Percentiles rank a stretch among this genome's conserved stretches.
phyloP scores from a whole-genome alignment of 2,329 filamentous ascomycete species.

The Aspergillus sp. region DNA sequence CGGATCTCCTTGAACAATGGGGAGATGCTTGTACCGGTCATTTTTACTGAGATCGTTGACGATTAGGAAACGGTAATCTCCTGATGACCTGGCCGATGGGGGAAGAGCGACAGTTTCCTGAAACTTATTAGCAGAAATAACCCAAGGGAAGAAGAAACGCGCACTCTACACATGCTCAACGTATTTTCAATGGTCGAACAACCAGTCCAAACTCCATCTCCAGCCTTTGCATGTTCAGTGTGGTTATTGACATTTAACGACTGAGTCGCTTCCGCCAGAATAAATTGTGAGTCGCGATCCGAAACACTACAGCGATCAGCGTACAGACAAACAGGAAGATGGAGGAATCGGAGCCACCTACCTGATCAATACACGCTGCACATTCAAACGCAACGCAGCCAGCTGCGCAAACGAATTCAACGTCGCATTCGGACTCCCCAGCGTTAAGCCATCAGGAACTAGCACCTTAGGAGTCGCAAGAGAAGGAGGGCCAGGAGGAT shows the following conservation, averaged over 20 bases:
- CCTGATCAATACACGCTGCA: constrained; percentile 36
- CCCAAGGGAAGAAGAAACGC: constrained; percentile 5
- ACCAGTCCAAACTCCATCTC: constrained; percentile 25
- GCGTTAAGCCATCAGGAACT: constrained; percentile 14
- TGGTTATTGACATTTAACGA: constrained; percentile 34
- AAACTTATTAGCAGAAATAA: neutral
- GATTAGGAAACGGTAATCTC: constrained; percentile 24
- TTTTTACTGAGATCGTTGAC: constrained; percentile 37
- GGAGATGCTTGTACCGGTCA: constrained; percentile 31
- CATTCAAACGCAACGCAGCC: constrained; percentile 29
- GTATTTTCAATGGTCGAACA: constrained; percentile 28
- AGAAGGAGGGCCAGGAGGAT: constrained; percentile 1
- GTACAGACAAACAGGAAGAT: neutral
- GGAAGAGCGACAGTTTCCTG: constrained; percentile 33
- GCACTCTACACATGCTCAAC: constrained; percentile 31
- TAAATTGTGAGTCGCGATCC: constrained; percentile 45
- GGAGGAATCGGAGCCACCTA: constrained; percentile 4
- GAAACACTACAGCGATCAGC: constrained; percentile 31
- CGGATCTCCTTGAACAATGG: constrained; percentile 30
- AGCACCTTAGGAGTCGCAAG: constrained; percentile 7
- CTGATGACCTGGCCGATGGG: constrained; percentile 15
- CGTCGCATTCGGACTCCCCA: constrained; percentile 29
- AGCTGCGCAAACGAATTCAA: constrained; percentile 33
- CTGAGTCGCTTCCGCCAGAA: constrained; percentile 48
- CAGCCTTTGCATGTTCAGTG: constrained; percentile 24